A percentile compares a stretch with the other conserved stretches of the same genome.
Conservation (phyloP, 2,329 filamentous ascomycete species). For the Endothia cerciana region DNA sequence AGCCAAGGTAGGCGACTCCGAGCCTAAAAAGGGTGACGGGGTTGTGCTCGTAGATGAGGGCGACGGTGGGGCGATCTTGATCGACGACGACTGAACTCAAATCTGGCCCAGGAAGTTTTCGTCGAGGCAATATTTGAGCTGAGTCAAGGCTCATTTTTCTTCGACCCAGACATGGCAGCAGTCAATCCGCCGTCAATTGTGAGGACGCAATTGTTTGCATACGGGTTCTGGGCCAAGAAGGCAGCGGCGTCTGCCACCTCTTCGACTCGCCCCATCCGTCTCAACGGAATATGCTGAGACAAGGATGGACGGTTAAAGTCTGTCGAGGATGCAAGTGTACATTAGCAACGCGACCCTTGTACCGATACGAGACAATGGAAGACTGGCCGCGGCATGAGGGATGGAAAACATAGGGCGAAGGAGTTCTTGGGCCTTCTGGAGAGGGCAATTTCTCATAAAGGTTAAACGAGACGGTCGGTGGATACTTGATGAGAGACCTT, state of each 20-base stretch:
- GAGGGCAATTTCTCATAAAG: neutral
- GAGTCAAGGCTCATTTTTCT: neutral
- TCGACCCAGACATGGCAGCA: slow-evolving; percentile 50
- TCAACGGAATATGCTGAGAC: slow-evolving; percentile 60
- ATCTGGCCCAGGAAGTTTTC: neutral
- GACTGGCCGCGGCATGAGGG: slow-evolving; percentile 15
- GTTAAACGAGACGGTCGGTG: neutral
- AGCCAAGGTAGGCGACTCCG: slow-evolving; percentile 42
- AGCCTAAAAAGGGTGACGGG: slow-evolving; percentile 46
- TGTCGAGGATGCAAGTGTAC: slow-evolving; percentile 29
- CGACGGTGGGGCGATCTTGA: slow-evolving; percentile 66
- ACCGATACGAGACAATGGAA: slow-evolving; percentile 15
- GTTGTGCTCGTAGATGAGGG: slow-evolving; percentile 54
- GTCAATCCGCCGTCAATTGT: slow-evolving; percentile 86
- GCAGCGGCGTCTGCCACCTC: slow-evolving; percentile 83
- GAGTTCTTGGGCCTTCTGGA: slow-evolving; percentile 19
- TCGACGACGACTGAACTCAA: slow-evolving; percentile 60
- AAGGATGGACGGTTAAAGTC: slow-evolving; percentile 45
- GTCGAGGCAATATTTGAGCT: neutral
- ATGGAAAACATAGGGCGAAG: slow-evolving; percentile 26
- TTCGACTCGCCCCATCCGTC: slow-evolving; percentile 66
- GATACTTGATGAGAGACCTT: neutral
- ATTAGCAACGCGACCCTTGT: slow-evolving; percentile 24
- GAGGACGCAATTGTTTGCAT: slow-evolving; percentile 84
- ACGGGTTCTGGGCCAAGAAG: slow-evolving; percentile 77